Conservation (phyloP, 345 rosid genomes). For the Abelmoschus esculentus region DNA sequence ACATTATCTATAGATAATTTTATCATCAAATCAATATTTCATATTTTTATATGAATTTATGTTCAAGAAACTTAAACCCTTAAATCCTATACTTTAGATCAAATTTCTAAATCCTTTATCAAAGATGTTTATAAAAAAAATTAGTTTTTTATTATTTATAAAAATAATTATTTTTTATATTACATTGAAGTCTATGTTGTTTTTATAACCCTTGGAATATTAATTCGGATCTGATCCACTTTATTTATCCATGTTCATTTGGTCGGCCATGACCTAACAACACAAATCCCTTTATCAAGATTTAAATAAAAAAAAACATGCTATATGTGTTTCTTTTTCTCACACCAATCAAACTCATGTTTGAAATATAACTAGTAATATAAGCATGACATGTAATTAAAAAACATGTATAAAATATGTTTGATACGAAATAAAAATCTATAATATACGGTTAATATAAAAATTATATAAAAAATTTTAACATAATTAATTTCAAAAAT, state of each 20-base stretch:
- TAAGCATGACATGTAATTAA: background rate
- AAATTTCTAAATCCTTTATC: too few relatives aligned
- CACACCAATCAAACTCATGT: background rate
- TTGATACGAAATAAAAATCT: background rate
- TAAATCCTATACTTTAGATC: too few relatives aligned
- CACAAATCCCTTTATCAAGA: background rate
- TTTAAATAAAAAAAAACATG: background rate
- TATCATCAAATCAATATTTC: background rate
- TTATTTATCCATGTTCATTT: conserved; percentile 20
- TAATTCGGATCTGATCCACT: conserved; percentile 12
- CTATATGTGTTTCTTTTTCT: background rate
- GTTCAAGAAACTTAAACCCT: too few relatives aligned
- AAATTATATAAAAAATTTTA: too few relatives aligned
- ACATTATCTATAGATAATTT: background rate
- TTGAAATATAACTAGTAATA: background rate
- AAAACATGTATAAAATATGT: background rate
- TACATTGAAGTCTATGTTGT: conserved; percentile 2
- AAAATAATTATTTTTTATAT: background rate
- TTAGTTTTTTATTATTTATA: too few relatives aligned
- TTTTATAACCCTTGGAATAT: background rate
- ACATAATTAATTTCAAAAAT: too few relatives aligned
- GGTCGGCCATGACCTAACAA: conserved; percentile 27
- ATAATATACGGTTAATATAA: too few relatives aligned
- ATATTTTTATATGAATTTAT: background rate
- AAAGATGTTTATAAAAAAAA: too few relatives aligned